Evolutionary conservation across 2,329 filamentous ascomycete genomes (phyloP).

Genomic region (Beauveria australis): DNA sequence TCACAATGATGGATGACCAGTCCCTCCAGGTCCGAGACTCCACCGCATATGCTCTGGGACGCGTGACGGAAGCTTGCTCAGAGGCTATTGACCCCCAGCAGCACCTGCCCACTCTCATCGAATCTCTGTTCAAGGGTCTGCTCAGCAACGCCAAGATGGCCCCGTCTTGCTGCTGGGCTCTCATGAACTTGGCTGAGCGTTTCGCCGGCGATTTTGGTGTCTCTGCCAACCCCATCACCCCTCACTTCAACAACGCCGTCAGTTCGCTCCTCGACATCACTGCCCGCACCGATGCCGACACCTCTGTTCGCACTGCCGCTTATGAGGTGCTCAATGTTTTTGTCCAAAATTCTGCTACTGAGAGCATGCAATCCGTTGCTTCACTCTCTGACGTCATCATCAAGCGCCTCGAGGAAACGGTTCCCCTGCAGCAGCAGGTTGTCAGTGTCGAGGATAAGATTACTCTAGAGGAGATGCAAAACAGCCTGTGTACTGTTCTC

Average conservation of each 20-base stretch:
- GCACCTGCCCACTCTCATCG: constrained; percentile 78
- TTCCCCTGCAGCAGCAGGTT: constrained; percentile 84
- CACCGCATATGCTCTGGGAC: constrained; percentile 88
- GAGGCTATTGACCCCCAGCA: constrained; percentile 79
- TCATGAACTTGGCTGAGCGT: constrained; percentile 96
- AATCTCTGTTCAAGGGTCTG: constrained; percentile 81
- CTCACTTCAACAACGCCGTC: constrained; percentile 89
- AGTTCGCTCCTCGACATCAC: constrained; percentile 79
- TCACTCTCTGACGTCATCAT: constrained; percentile 81
- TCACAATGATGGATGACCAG: constrained; percentile 83
- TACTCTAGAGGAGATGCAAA: constrained; percentile 95
- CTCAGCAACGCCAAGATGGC: constrained; percentile 94
- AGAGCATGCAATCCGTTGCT: constrained; percentile 73
- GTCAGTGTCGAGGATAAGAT: constrained; percentile 96
- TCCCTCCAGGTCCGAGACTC: constrained; percentile 91
- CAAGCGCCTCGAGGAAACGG: constrained; percentile 81
- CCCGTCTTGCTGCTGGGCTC: constrained; percentile 94
- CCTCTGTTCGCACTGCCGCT: constrained; percentile 83
- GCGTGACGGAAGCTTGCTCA: constrained; percentile 89
- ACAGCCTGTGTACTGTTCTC: constrained; percentile 83
- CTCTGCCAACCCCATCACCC: constrained; percentile 71
- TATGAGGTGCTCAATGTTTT: constrained; percentile 97
- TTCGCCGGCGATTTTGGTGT: constrained; percentile 83
- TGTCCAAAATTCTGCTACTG: constrained; percentile 80
- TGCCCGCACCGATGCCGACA: constrained; percentile 72